phyloP scores from a whole-genome alignment of 352 stramenopile species.

The Pythium volutum region DNA sequence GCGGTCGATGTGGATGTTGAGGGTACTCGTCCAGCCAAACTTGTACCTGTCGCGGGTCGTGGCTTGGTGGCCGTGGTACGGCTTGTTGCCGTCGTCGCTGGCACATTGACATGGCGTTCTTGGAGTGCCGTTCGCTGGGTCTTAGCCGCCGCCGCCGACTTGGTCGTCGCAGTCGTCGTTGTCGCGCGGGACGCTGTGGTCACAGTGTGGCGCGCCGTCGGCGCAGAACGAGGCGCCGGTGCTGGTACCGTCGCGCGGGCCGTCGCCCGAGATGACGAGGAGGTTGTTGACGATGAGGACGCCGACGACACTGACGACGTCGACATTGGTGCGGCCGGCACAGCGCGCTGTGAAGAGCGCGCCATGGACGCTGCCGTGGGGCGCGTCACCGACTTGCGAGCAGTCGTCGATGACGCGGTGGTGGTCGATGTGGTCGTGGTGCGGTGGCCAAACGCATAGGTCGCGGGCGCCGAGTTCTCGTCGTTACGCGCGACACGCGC shows the following conservation, averaged over 20 bases:
- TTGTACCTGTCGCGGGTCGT: neutral
- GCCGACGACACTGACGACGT: constrained; percentile 5
- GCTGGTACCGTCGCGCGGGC: neutral
- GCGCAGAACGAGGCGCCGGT: neutral
- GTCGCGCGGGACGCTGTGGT: neutral
- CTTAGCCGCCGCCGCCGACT: neutral
- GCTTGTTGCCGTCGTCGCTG: neutral
- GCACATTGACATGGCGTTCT: constrained; percentile 19
- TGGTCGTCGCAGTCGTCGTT: neutral
- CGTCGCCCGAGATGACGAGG: neutral
- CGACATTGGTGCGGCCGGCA: constrained; percentile 3
- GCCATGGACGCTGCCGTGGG: constrained; percentile 1
- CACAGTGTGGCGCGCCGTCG: neutral
- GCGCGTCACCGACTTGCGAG: constrained; percentile 4
- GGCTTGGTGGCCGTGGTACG: constrained; percentile 9
- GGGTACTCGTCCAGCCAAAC: neutral
- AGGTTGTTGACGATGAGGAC: neutral
- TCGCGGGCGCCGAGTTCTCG: constrained; percentile 20
- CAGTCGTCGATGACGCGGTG: neutral
- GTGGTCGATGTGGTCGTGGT: neutral
- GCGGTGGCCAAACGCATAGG: constrained; percentile 9
- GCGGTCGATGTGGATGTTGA: neutral
- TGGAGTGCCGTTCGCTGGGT: constrained; percentile 9
- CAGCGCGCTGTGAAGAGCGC: neutral
- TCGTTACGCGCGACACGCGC: constrained; percentile 18